Evolutionary conservation across 768 basidiomycete species (phyloP).

Genomic region (Suillus plorans): DNA sequence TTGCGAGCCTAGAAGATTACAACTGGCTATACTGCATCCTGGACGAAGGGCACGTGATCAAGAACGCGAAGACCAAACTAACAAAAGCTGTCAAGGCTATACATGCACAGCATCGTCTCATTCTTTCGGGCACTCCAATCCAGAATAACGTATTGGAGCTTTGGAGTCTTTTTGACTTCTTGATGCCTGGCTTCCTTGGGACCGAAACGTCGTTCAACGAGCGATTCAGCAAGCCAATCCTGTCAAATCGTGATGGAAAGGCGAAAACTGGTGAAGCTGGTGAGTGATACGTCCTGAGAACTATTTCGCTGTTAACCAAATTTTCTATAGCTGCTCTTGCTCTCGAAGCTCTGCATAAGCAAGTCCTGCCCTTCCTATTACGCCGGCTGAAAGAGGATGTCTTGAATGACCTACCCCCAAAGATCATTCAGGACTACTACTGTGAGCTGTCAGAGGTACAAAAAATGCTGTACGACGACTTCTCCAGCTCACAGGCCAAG

Average conservation of each 20-base stretch:
- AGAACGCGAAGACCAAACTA: constrained; percentile 97
- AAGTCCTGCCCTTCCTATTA: constrained; percentile 96
- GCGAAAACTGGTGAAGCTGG: constrained; percentile 93
- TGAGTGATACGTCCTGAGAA: constrained; percentile 36
- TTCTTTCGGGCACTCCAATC: constrained; percentile 96
- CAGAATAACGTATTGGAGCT: constrained; percentile 98
- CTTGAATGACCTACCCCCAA: constrained; percentile 91
- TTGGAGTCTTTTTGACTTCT: constrained; percentile 98
- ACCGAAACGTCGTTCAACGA: constrained; percentile 94
- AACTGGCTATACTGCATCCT: constrained; percentile 96
- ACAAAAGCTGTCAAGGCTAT: constrained; percentile 94
- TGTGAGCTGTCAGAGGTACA: constrained; percentile 96
- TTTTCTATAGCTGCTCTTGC: constrained; percentile 78
- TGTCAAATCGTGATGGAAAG: constrained; percentile 94
- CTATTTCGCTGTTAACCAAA: constrained; percentile 4
- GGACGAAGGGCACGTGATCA: constrained; percentile 98
- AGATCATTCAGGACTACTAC: constrained; percentile 99
- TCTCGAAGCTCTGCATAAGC: constrained; percentile 95
- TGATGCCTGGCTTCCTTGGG: constrained; percentile 99
- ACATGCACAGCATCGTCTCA: constrained; percentile 87
- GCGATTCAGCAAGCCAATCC: constrained; percentile 92
- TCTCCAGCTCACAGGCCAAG: constrained; percentile 75
- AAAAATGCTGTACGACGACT: constrained; percentile 93
- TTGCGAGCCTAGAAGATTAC: constrained; percentile 65
- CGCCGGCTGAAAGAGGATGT: constrained; percentile 98